These are phyloP conservation scores for Chytridiales sp. DNA, from an alignment of 371 early-diverging fungal genomes.

Conservation along the genomic window DNA sequence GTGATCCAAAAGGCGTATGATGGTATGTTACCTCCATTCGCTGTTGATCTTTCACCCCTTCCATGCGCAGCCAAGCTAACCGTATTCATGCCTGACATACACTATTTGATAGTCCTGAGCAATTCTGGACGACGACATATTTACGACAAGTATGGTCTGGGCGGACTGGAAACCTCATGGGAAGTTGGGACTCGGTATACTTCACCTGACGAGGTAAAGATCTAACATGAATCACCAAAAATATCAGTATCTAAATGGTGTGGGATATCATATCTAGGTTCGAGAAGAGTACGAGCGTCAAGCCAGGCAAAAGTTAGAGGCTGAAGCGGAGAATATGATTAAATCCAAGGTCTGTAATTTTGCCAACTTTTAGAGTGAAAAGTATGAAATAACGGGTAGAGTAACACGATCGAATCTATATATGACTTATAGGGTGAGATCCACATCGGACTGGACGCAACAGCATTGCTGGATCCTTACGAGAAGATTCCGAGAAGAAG, in stretches of 20 bases:
- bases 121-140: constrained; percentile 78
- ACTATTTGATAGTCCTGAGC: constrained; percentile 61
- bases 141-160: constrained; percentile 91
- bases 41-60: constrained; percentile 3
- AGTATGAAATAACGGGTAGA: too few relatives aligned
- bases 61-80: neutral
- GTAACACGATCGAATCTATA: too few relatives aligned
- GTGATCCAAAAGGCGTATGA: constrained; percentile 85
- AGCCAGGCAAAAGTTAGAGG: constrained; percentile 63
- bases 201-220: constrained; percentile 75
- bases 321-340: constrained; percentile 78
- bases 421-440: constrained; percentile 54
- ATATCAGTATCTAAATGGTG: too few relatives aligned
- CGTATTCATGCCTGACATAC: neutral
- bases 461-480: constrained; percentile 34
- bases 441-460: constrained; percentile 42
- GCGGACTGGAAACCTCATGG: constrained; percentile 72
- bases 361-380: neutral
- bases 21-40: constrained; percentile 46
- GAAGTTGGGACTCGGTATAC: constrained; percentile 76
- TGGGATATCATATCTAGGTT: constrained; percentile 58
- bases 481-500: constrained; percentile 15
- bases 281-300: constrained; percentile 82
- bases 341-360: constrained; percentile 57
- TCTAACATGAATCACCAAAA: neutral